Conservation (phyloP, 2,329 filamentous ascomycete genomes). For the Hymenoscyphus fructigenus region DNA sequence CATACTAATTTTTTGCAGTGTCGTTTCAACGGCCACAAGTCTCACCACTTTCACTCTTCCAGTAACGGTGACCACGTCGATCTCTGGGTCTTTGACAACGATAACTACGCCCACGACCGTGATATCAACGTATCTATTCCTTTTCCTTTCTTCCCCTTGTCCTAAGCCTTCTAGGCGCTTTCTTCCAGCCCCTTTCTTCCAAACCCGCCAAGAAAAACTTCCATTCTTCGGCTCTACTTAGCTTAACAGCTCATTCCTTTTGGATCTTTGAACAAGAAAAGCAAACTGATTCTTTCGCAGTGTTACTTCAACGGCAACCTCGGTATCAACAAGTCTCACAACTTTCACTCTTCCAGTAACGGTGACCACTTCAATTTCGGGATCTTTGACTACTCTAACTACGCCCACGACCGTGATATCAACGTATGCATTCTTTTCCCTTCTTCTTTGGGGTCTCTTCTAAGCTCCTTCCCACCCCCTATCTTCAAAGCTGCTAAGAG, state of each 20-base stretch:
- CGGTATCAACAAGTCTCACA: too few relatives aligned
- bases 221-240: too few relatives aligned
- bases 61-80: background rate
- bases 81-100: background rate
- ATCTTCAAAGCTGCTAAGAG: too few relatives aligned
- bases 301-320: background rate
- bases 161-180: too few relatives aligned
- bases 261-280: too few relatives aligned
- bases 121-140: background rate
- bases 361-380: background rate
- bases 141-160: background rate
- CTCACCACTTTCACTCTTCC: background rate
- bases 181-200: too few relatives aligned
- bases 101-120: background rate
- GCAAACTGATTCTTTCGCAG: too few relatives aligned
- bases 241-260: too few relatives aligned
- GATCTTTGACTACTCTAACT: background rate
- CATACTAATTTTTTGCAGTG: too few relatives aligned
- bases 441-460: background rate
- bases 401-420: background rate
- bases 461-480: background rate
- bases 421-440: background rate
- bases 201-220: too few relatives aligned
- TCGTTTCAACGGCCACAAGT: background rate
- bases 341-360: background rate